Conservation (phyloP, 2,329 filamentous ascomycete species). For the Amauroascus niger region DNA sequence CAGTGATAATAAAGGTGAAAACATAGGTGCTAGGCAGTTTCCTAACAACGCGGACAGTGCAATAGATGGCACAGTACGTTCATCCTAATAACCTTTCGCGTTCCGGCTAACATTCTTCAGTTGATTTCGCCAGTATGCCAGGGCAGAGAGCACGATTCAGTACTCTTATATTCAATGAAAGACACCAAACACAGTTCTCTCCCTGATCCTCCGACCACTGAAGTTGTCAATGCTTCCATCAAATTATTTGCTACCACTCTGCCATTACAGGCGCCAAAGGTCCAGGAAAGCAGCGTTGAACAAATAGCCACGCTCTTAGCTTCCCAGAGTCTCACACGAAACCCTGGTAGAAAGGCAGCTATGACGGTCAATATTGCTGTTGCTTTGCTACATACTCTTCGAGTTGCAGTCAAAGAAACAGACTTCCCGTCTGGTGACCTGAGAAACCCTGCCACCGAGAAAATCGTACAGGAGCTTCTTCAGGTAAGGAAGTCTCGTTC, state of each 20-base stretch:
- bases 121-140: slow-evolving; percentile 59
- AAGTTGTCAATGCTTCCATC: slow-evolving; percentile 90
- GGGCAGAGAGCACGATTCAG: slow-evolving; percentile 81
- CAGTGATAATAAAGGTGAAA: slow-evolving; percentile 45
- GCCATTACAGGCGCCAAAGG: slow-evolving; percentile 76
- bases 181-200: slow-evolving; percentile 39
- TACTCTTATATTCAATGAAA: slow-evolving; percentile 58
- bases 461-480: slow-evolving; percentile 56
- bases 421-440: slow-evolving; percentile 62
- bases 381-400: slow-evolving; percentile 68
- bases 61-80: slow-evolving; percentile 37
- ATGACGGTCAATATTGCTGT: slow-evolving; percentile 84
- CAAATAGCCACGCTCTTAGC: slow-evolving; percentile 86
- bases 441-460: slow-evolving; percentile 66
- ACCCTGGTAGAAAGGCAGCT: slow-evolving; percentile 78
- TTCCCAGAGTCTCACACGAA: slow-evolving; percentile 67
- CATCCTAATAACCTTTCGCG: not conserved
- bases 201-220: slow-evolving; percentile 76
- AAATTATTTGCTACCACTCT: slow-evolving; percentile 86
- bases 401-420: slow-evolving; percentile 75
- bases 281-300: slow-evolving; percentile 92
- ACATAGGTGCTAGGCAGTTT: slow-evolving; percentile 35
- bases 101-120: slow-evolving; percentile 20
- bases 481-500: slow-evolving; percentile 52
- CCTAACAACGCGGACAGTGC: slow-evolving; percentile 32